Evolutionary conservation across 495 filamentous ascomycete species (phyloP).

Genomic region (Aspergillus conjunctus): DNA sequence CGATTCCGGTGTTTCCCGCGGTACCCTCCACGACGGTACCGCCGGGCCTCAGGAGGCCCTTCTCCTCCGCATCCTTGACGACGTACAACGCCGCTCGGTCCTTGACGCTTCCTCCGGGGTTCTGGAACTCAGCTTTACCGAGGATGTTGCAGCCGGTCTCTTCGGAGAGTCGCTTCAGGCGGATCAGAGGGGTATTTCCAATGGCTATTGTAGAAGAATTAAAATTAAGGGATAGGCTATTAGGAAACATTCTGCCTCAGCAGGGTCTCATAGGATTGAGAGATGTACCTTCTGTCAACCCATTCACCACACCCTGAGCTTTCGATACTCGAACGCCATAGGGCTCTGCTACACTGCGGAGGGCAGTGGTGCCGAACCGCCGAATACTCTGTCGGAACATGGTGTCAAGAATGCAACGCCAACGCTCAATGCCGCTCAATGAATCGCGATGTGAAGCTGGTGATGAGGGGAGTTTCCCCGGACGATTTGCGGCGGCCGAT

Average conservation of each 20-base stretch:
- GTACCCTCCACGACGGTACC: slow-evolving; percentile 97
- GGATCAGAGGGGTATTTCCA: slow-evolving; percentile 94
- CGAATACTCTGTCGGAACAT: slow-evolving; percentile 63
- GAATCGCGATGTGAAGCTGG: background rate
- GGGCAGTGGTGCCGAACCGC: slow-evolving; percentile 57
- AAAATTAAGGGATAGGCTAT: slow-evolving; percentile 1
- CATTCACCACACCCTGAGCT: slow-evolving; percentile 80
- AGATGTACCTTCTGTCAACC: slow-evolving; percentile 78
- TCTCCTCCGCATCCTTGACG: slow-evolving; percentile 89
- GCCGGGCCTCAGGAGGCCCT: slow-evolving; percentile 75
- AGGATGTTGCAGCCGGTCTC: slow-evolving; percentile 93
- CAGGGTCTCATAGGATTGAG: slow-evolving; percentile 3
- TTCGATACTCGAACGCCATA: slow-evolving; percentile 71
- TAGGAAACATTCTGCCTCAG: slow-evolving; percentile 4
- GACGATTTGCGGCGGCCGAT: slow-evolving; percentile 21
- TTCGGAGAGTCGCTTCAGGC: slow-evolving; percentile 81
- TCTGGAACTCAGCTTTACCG: slow-evolving; percentile 98
- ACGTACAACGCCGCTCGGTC: slow-evolving; percentile 95
- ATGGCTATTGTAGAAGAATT: slow-evolving; percentile 63
- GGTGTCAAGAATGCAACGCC: slow-evolving; percentile 18
- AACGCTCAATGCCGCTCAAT: slow-evolving; percentile 15
- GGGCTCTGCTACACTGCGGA: slow-evolving; percentile 45
- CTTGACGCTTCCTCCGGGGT: slow-evolving; percentile 95
- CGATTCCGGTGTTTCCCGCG: slow-evolving; percentile 97
- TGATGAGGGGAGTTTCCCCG: slow-evolving; percentile 11